Conservation (phyloP, 2,329 filamentous ascomycete species). For the Boeremia exigua region DNA sequence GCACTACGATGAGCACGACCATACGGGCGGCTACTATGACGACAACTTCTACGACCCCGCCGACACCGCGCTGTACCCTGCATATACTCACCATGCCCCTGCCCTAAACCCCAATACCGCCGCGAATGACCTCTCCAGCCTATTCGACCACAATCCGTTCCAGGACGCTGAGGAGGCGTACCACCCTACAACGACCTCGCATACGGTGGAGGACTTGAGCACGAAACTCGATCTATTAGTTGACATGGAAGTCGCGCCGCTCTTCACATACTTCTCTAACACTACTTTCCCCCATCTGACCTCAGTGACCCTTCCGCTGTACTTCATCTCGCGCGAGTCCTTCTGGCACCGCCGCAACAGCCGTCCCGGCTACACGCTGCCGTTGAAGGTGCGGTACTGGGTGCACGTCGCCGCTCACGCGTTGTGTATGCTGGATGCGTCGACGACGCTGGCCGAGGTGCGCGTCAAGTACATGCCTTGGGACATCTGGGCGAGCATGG, state of each 20-base stretch:
- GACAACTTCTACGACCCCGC: slow-evolving; percentile 43
- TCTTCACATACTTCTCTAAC: slow-evolving; percentile 41
- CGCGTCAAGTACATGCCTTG: slow-evolving; percentile 40
- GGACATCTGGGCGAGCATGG: slow-evolving; percentile 46
- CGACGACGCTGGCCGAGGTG: slow-evolving; percentile 27
- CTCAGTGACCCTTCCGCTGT: slow-evolving; percentile 41
- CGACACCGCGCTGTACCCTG: slow-evolving; percentile 36
- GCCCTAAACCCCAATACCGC: slow-evolving; percentile 6
- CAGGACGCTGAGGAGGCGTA: slow-evolving; percentile 33
- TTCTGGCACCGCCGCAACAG: slow-evolving; percentile 28
- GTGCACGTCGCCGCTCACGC: slow-evolving; percentile 39
- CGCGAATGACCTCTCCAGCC: slow-evolving; percentile 36
- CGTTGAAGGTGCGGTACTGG: slow-evolving; percentile 44
- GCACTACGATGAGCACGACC: slow-evolving; percentile 44
- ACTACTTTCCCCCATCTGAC: slow-evolving; percentile 31
- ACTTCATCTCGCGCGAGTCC: slow-evolving; percentile 40
- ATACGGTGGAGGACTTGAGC: slow-evolving; percentile 29
- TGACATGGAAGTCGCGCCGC: slow-evolving; percentile 40
- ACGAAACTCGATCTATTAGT: slow-evolving; percentile 42
- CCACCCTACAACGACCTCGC: slow-evolving; percentile 19
- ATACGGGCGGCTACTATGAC: slow-evolving; percentile 43
- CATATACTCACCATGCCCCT: slow-evolving; percentile 22
- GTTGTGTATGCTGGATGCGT: slow-evolving; percentile 28
- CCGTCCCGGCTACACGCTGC: slow-evolving; percentile 33
- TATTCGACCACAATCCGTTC: slow-evolving; percentile 43